These are phyloP conservation scores for Allantophomopsis lycopodina DNA, from an alignment of 2,329 filamentous ascomycete genomes.

Conservation along the genomic window DNA sequence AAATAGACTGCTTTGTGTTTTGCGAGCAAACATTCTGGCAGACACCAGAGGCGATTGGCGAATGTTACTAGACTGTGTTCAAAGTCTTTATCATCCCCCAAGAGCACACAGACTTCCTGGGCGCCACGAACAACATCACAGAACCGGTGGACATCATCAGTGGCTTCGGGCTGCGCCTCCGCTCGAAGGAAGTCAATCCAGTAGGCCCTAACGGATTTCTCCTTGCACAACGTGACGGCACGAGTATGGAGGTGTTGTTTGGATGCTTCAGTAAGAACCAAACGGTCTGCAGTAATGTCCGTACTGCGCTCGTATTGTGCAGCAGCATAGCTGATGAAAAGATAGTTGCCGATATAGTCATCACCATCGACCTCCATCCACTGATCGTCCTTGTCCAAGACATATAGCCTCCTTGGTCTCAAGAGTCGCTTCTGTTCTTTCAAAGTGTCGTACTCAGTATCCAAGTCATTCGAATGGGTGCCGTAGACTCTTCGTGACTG, in stretches of 20 bases:
- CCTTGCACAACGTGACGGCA: background rate
- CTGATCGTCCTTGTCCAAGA: background rate
- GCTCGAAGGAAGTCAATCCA: slow-evolving; percentile 3
- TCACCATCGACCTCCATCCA: background rate
- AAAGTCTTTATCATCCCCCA: background rate
- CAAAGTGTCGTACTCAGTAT: background rate
- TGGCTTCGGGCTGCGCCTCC: slow-evolving; percentile 1
- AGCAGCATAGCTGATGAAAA: slow-evolving; percentile 1
- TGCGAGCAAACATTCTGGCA: slow-evolving; percentile 3
- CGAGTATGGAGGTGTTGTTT: background rate
- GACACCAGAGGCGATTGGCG: slow-evolving; percentile 1
- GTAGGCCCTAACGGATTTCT: slow-evolving; percentile 1
- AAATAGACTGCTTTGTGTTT: background rate
- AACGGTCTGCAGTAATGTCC: too few species aligned
- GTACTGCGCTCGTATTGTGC: background rate
- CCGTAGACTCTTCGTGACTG: background rate
- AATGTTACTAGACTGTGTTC: slow-evolving; percentile 3
- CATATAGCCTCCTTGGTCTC: background rate
- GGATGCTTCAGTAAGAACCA: background rate
- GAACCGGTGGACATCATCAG: slow-evolving; percentile 7
- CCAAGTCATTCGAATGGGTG: background rate
- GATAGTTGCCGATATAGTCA: background rate
- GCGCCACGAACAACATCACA: slow-evolving; percentile 8
- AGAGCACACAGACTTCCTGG: slow-evolving; percentile 1
- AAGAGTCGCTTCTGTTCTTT: background rate